Evolutionary conservation across 2,329 filamentous ascomycete species (phyloP).

Genomic region (Fusarium dimerum): DNA sequence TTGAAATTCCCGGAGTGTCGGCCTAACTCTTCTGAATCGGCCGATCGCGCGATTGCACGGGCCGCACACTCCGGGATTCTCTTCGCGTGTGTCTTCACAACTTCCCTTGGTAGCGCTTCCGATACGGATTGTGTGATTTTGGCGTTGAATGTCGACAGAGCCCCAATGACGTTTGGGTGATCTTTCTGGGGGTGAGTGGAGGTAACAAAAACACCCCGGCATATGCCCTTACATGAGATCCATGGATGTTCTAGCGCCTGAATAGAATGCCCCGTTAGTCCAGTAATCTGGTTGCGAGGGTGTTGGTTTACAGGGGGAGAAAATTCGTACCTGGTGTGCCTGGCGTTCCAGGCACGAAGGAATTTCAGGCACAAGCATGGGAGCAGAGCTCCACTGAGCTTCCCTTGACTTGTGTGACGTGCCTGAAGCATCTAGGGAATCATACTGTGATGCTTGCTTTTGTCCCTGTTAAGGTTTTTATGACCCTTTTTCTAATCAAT

Average conservation of each 20-base stretch:
- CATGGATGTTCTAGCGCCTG: constrained; percentile 11
- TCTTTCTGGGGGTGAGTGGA: constrained; percentile 23
- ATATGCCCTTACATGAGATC: constrained; percentile 1
- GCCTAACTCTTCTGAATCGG: constrained; percentile 12
- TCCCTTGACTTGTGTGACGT: not conserved
- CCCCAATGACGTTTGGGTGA: constrained; percentile 17
- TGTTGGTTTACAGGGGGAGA: constrained; percentile 9
- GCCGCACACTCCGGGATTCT: constrained; percentile 8
- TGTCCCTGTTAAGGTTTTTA: not conserved
- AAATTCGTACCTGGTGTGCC: constrained; percentile 3
- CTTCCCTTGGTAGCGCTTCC: constrained; percentile 2
- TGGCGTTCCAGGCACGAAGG: constrained; percentile 1
- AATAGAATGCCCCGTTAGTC: constrained; percentile 6
- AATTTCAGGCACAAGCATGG: not conserved
- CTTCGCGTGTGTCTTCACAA: not conserved
- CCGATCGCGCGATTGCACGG: constrained; percentile 18
- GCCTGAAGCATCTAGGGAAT: not conserved
- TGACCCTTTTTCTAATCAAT: too few relatives aligned
- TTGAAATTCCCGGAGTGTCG: constrained; percentile 13
- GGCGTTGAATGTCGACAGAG: constrained; percentile 23
- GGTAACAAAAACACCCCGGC: not conserved
- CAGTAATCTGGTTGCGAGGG: constrained; percentile 7
- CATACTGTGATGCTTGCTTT: not conserved
- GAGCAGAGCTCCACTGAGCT: not conserved
- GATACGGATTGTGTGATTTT: constrained; percentile 30